These are phyloP conservation scores for Gentiana straminea DNA, from an alignment of 257 asterid species.

Conservation along the genomic window DNA sequence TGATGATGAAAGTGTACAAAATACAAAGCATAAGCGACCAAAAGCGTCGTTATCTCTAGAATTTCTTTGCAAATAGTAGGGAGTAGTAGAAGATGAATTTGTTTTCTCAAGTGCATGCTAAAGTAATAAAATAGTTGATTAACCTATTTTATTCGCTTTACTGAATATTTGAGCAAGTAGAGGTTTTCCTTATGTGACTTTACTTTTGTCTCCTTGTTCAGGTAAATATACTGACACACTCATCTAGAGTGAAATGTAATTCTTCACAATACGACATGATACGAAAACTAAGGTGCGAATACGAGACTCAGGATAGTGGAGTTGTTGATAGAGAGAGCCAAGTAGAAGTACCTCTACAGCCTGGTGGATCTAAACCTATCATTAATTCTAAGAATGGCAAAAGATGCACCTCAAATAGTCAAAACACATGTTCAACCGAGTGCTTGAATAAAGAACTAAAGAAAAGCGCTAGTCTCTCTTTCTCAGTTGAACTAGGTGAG, in stretches of 20 bases:
- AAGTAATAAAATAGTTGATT: neutral
- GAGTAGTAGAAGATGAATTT: no score
- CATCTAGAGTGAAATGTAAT: conserved; percentile 30
- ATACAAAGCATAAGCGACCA: no score
- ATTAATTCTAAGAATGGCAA: conserved; percentile 1
- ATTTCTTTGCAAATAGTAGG: no score
- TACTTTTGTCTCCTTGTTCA: conserved; percentile 24
- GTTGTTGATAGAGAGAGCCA: conserved; percentile 11
- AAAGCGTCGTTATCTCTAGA: no score
- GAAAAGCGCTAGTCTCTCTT: neutral
- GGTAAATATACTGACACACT: conserved; percentile 77
- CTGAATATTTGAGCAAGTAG: neutral
- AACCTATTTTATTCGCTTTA: neutral
- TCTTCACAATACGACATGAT: conserved; percentile 21
- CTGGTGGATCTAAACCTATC: conserved; percentile 8
- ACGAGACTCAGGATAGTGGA: conserved; percentile 13
- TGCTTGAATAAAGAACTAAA: conserved; percentile 1
- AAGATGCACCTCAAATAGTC: neutral
- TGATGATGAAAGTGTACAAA: no score
- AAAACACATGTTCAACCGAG: neutral
- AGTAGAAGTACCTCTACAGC: conserved; percentile 7
- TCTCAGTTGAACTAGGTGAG: neutral
- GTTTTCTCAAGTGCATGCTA: neutral
- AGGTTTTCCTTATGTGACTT: neutral
- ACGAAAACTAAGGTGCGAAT: conserved; percentile 19